A percentile compares a stretch with the other conserved stretches of the same genome.
phyloP scores from a whole-genome alignment of 306 rosid genomes.

The Vigna trinervia region DNA sequence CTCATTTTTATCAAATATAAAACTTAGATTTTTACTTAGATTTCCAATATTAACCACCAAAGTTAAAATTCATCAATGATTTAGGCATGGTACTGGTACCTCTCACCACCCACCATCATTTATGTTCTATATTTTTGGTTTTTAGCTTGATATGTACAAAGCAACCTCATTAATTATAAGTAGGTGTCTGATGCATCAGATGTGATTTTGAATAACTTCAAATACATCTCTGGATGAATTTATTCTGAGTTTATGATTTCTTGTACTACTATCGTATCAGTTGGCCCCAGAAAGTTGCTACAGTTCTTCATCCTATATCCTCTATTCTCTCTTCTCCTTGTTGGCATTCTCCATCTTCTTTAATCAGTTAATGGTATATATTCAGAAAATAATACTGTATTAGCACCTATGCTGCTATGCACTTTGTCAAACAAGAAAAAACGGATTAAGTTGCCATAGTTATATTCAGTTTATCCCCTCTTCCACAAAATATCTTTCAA shows the following conservation, averaged over 20 bases:
- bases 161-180: conserved; percentile 25
- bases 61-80: conserved; percentile 28
- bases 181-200: conserved; percentile 26
- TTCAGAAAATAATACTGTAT: conserved; percentile 31
- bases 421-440: conserved; percentile 43
- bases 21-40: too few relatives aligned
- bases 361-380: conserved; percentile 16
- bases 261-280: conserved; percentile 12
- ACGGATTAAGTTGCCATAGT: conserved; percentile 10
- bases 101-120: background rate
- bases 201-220: conserved; percentile 23
- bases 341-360: conserved; percentile 32
- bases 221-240: conserved; percentile 22
- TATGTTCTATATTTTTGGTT: conserved; percentile 1
- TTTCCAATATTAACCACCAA: background rate
- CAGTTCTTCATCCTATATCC: conserved; percentile 11
- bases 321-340: conserved; percentile 32
- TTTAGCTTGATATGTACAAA: conserved; percentile 31
- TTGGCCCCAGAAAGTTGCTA: conserved; percentile 32
- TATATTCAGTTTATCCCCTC: conserved; percentile 25
- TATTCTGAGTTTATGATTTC: conserved; percentile 27
- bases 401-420: background rate
- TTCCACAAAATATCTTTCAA: conserved; percentile 23
- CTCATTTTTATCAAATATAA: too few relatives aligned
- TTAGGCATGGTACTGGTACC: conserved; percentile 11